A percentile compares a stretch with the other conserved stretches of the same genome.
Conservation (phyloP, 768 basidiomycete genomes). For the Austroboletus eburneus region DNA sequence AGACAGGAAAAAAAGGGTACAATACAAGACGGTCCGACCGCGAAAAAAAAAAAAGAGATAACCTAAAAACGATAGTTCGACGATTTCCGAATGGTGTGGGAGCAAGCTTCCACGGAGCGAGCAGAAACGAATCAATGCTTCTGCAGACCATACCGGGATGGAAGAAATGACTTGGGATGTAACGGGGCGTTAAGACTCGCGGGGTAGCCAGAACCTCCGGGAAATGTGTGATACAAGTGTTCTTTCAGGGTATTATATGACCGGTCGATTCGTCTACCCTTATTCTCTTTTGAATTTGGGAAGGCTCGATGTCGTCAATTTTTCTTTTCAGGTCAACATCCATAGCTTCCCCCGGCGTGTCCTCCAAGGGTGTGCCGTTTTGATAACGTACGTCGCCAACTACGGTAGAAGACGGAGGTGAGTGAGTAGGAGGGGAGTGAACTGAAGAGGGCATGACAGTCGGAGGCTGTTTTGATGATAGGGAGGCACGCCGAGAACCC, state of each 20-base stretch:
- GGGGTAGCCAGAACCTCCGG: slow-evolving; percentile 22
- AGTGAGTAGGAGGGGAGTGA: slow-evolving; percentile 52
- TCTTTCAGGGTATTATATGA: slow-evolving; percentile 52
- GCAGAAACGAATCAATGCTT: slow-evolving; percentile 24
- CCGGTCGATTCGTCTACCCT: slow-evolving; percentile 52
- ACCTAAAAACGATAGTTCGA: slow-evolving; percentile 32
- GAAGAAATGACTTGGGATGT: slow-evolving; percentile 19
- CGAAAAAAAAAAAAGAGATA: slow-evolving; percentile 28
- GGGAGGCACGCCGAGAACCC: slow-evolving; percentile 48
- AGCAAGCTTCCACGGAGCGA: slow-evolving; percentile 28
- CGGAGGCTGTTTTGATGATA: slow-evolving; percentile 39
- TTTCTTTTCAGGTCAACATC: slow-evolving; percentile 60
- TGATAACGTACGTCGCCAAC: slow-evolving; percentile 32
- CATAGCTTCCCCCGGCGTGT: slow-evolving; percentile 39
- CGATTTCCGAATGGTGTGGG: slow-evolving; percentile 25
- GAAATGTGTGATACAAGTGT: slow-evolving; percentile 18
- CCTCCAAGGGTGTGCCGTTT: slow-evolving; percentile 36
- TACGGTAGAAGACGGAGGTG: slow-evolving; percentile 42
- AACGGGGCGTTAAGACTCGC: slow-evolving; percentile 20
- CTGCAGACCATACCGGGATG: slow-evolving; percentile 29
- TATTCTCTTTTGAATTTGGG: slow-evolving; percentile 66
- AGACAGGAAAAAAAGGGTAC: slow-evolving; percentile 20
- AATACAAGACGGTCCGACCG: slow-evolving; percentile 36
- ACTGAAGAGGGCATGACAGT: slow-evolving; percentile 30
- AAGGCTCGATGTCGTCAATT: slow-evolving; percentile 49